Base-by-base conservation (phyloP, 2,329 filamentous ascomycete species). In the Aspergillus spinulosporus region DNA sequence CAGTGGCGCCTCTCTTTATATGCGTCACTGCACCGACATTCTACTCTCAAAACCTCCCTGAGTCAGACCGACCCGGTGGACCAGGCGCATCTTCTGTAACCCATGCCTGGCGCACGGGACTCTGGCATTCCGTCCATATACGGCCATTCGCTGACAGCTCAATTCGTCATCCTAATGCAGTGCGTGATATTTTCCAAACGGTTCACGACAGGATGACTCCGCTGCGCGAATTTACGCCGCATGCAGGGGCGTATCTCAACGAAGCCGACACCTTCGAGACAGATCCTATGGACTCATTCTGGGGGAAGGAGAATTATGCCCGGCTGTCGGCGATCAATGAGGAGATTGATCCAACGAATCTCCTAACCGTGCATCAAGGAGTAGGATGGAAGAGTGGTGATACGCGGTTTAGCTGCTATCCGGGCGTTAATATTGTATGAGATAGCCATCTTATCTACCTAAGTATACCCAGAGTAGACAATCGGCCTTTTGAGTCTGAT, bases 401-500 rank as follows among this genome's bases (percentile, higher is more conserved):
- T 45, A 44, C 29, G 12, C 26, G 58, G 36, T 62, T 48, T 31
- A 9, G 29, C 6, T 62, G 60, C 28, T 60, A 57, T 48, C 60
- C 58, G 7, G 54, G 54, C 32, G 39, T 60, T 37, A 6, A 42
- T 4, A 11, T 37, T 37, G 7, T 12, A 12, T 37, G 11, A 11
- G 4, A 12, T 21, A 12, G 34, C 34, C 9, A 11, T 37, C 21
- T 68, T 59, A 12, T 40, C 69, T 64, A 52, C 66, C 21, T 21
- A 21, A 21, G 21, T 21, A 21, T 21, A 21, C 21, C 21, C 21
- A 21, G 21, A 21, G 21, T 21, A 21, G 21, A 21, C 21, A 59
- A 65, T 69, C 69, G 60, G 72, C 73, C 57, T 66, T 59, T 61
- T 72, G 69, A 8, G 11, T 11, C 11, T 11, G 34, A 37, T 37